Evolutionary conservation across 306 rosid genomes (phyloP), one percentile per base, ranked within the genome.

Genomic region (Vicia sativa): DNA sequence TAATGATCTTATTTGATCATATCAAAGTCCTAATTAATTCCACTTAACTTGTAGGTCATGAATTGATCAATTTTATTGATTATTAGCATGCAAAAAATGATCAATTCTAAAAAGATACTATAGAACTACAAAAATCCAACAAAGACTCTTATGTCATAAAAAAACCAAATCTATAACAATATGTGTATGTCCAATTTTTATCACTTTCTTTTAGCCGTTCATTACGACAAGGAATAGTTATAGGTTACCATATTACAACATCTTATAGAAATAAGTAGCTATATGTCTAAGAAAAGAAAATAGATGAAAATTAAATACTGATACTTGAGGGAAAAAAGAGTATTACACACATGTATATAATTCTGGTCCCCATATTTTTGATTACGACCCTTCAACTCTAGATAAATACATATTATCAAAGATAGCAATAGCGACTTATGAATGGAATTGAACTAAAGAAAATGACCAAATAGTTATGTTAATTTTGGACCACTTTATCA

Each of bases 401-500:
- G 56, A 57, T 65, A 3, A 15, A 74, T 62, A 11, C 38, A 34
- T 19, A 63, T 16, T 7, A 21, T 54, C 38, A 70, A 18, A 37
- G 19, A 45, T 56, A 38, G 14, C 37, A 72, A 72, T 46, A 52
- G 46, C 45, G 38, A 62, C 71, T 16, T 1, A 2, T 74, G 52
- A 31, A 52, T 15, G 72, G 44, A 57, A 63, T 37, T 18, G 44
- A 49, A 63, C 25, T 18, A 31, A 28, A 74, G 29, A 46, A 48
- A 74, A 56, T 56, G 41, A 54, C 5, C 29, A 59, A 25, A 68
- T 49, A 38, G 29, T 46, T 77, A 9, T 21, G 19, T 15, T 65
- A 16, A 41, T 48, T 53, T 29, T 58, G 74, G 74, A 72, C 65
- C 70, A 58, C 74, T 16, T 31, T 31, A 53, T 39, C 52, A 62